phyloP scores from a whole-genome alignment of 2,329 filamentous ascomycete species.

The Alternaria conjuncta region DNA sequence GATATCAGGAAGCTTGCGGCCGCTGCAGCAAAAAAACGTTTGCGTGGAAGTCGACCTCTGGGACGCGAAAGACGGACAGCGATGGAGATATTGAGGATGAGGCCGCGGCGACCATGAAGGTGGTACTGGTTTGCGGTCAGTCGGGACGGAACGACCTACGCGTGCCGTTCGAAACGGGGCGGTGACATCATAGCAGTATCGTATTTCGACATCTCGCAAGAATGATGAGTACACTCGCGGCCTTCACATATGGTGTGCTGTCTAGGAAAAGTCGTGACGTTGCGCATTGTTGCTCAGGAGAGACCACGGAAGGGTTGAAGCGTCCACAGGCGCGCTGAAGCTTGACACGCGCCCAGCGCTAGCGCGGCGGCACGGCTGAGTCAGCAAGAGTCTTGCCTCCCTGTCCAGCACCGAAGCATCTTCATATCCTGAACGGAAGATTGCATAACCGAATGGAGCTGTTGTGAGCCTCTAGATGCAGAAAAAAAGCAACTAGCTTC shows the following conservation, averaged over 20 bases:
- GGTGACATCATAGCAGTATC: neutral
- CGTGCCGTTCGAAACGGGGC: neutral
- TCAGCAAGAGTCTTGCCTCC: too few species aligned
- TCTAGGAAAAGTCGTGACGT: neutral
- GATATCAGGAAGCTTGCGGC: neutral
- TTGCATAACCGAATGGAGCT: too few species aligned
- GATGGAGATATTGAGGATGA: neutral
- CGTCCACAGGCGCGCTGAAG: neutral
- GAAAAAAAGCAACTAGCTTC: too few species aligned
- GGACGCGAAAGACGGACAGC: neutral
- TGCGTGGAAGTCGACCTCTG: neutral
- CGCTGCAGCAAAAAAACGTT: neutral
- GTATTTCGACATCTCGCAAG: accelerated
- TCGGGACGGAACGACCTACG: neutral
- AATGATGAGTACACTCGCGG: accelerated
- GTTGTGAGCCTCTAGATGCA: too few species aligned
- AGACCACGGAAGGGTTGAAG: neutral
- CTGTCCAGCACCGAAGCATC: too few species aligned
- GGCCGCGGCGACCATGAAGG: neutral
- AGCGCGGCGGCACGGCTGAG: neutral
- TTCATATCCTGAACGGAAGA: too few species aligned
- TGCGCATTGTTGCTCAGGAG: neutral
- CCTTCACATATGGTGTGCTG: neutral
- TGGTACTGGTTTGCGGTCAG: neutral
- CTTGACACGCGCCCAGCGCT: neutral